These are phyloP conservation scores for Silene vulgaris DNA, from an alignment of 179 eudicot species.

Conservation along the genomic window DNA sequence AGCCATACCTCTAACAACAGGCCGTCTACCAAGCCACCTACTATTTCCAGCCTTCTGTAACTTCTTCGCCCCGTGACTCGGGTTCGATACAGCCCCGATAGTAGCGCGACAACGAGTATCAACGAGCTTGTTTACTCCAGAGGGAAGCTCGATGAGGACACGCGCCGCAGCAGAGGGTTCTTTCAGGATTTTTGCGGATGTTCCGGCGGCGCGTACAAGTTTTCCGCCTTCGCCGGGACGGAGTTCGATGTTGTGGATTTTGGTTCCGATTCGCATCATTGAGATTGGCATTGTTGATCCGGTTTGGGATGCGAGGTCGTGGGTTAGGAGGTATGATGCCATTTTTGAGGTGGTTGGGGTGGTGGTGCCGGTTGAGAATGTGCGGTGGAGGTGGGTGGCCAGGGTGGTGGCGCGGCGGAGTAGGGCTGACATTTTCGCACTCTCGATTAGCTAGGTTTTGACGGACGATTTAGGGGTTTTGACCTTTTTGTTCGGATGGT, in stretches of 20 bases:
- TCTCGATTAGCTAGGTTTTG: too few species aligned
- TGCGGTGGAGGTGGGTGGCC: constrained; percentile 22
- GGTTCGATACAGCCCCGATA: constrained; percentile 54
- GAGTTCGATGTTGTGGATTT: constrained; percentile 73
- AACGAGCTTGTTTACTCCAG: constrained; percentile 48
- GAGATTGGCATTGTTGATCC: constrained; percentile 74
- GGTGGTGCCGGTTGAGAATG: constrained; percentile 12
- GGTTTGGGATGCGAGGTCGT: constrained; percentile 31
- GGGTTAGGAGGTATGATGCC: constrained; percentile 20
- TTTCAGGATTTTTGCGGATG: constrained; percentile 64
- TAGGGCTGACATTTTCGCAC: neutral
- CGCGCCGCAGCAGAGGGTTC: constrained; percentile 38
- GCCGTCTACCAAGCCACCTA: constrained; percentile 69
- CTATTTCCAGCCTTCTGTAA: constrained; percentile 67
- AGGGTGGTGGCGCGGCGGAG: constrained; percentile 4
- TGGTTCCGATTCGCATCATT: constrained; percentile 67
- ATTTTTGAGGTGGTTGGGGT: constrained; percentile 9
- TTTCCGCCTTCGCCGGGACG: constrained; percentile 71
- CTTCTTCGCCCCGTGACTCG: constrained; percentile 50
- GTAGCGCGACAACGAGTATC: constrained; percentile 66
- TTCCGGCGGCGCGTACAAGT: constrained; percentile 73
- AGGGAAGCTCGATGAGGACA: constrained; percentile 49
- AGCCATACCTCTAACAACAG: constrained; percentile 73
- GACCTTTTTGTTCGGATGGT: too few species aligned
- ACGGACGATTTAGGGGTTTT: too few species aligned